These are phyloP conservation scores for Lasiosphaeriaceae sp. DNA, from an alignment of 495 filamentous ascomycete species.

Conservation along the genomic window DNA sequence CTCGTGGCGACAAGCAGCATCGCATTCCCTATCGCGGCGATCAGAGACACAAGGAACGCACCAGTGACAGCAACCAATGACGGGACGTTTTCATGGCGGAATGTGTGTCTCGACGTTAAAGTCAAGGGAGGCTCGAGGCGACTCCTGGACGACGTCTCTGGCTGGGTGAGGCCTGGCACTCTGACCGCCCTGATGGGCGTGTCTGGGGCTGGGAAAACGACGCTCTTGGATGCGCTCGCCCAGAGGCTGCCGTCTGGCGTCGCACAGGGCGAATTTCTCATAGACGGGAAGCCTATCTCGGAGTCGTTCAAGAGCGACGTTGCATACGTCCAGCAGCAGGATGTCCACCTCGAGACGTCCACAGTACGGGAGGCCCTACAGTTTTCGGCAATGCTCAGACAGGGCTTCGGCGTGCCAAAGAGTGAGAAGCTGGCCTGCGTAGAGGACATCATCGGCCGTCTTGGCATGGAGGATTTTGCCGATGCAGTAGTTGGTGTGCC, in stretches of 20 bases:
- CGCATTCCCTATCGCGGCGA: conserved; percentile 58
- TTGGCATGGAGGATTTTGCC: conserved; percentile 84
- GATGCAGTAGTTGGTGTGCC: conserved; percentile 85
- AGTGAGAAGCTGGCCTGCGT: conserved; percentile 82
- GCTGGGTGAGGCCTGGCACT: conserved; percentile 89
- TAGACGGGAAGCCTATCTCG: conserved; percentile 72
- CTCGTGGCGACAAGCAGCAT: conserved; percentile 32
- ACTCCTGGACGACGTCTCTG: conserved; percentile 78
- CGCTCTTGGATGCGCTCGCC: conserved; percentile 67
- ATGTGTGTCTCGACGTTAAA: conserved; percentile 85
- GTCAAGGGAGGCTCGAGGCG: conserved; percentile 72
- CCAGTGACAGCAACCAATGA: too few species aligned
- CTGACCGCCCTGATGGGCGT: conserved; percentile 83
- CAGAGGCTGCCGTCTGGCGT: conserved; percentile 76
- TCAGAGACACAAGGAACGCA: too few species aligned
- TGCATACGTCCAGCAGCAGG: conserved; percentile 93
- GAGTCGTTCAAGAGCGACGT: conserved; percentile 90
- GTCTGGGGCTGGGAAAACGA: conserved; percentile 71
- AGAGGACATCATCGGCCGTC: conserved; percentile 82
- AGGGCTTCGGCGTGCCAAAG: conserved; percentile 63
- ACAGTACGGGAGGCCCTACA: conserved; percentile 69
- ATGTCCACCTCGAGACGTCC: conserved; percentile 80
- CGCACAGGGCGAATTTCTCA: conserved; percentile 78
- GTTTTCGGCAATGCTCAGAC: conserved; percentile 81
- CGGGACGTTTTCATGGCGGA: conserved; percentile 87